Base-by-base conservation (phyloP, 352 stramenopile genomes). In the Thalassiosira oceanica region DNA sequence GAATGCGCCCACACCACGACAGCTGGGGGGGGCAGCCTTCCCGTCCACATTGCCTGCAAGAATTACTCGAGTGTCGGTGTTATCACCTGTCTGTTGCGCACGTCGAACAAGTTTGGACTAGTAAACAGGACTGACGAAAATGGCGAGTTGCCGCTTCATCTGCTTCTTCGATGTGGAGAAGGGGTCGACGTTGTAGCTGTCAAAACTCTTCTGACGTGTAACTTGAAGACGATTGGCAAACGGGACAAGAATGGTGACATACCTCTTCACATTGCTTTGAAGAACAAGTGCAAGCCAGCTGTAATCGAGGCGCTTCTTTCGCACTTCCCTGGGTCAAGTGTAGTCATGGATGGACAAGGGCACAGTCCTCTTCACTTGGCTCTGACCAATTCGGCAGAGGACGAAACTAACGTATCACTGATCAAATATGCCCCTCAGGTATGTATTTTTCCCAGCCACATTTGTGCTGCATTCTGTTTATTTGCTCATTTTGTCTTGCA, bases 161-260 rank as follows among this genome's bases (percentile, higher is more conserved):
- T 91, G 37, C 50, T 91, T 4, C 63, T 91, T 48, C 74, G 77
- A 37, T 87, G 82, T 61, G 84, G 84, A 37, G 78, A 78, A 70
- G 64, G 70, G 5, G 84, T 89, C 6, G 84, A 91, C 57, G 76
- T 79, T 33, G 80, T 87, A 42, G 82, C 85, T 31, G 82, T 91
- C n/a, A 89, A 91, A 64, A 89, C 84, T 21, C 48, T 91, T 6
- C 60, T 91, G 58, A 88, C 81, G 42, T 91, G 84, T 51, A 77
- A 89, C 55, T 54, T 78, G 27, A 73, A 71, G 39, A 77, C 81
- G 8, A 72, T 81, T 52, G 52, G 41, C 33, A 69, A 33, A 37
- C 44, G 53, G 26, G 66, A 83, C 45, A 23, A 73, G 18, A 44
- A 45, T 28, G 73, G 73, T 23, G 65, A 83, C 54, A 69, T 71